These are phyloP conservation scores for Wallacemonas sp. DNA, from an alignment of 208 protist species.

Conservation along the genomic window DNA sequence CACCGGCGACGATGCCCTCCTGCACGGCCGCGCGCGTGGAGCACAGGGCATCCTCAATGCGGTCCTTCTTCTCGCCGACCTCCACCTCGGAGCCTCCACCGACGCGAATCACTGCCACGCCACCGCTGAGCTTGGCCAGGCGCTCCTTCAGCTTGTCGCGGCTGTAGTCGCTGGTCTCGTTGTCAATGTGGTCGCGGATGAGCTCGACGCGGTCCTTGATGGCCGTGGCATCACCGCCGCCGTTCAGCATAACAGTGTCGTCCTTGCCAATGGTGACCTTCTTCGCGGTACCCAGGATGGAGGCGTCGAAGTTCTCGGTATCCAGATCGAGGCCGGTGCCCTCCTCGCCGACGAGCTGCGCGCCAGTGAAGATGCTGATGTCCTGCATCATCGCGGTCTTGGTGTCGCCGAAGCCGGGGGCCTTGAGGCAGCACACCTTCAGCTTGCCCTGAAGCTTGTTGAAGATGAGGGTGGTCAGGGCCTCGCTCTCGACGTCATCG, in stretches of 20 bases:
- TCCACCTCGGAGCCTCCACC: constrained; percentile 99
- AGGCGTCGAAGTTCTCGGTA: constrained; percentile 67
- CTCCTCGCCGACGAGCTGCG: constrained; percentile 92
- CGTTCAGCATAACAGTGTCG: constrained; percentile 98
- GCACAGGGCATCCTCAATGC: constrained; percentile 98
- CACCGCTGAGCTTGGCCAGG: constrained; percentile 97
- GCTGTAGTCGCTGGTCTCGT: constrained; percentile 95
- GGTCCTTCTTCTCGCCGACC: constrained; percentile 99
- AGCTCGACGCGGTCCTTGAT: constrained; percentile 95
- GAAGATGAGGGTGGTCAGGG: constrained; percentile 90
- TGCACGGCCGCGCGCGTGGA: constrained; percentile 98
- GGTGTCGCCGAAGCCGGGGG: constrained; percentile 99
- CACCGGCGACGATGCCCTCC: constrained; percentile 99
- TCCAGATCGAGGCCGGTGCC: constrained; percentile 90
- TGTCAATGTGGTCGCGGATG: constrained; percentile 89
- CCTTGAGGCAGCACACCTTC: constrained; percentile 95
- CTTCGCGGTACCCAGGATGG: constrained; percentile 72
- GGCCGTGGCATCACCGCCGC: constrained; percentile 84
- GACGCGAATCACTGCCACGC: constrained; percentile 97
- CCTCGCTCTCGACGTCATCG: constrained; percentile 99
- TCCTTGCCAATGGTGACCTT: constrained; percentile 96
- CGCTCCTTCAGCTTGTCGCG: constrained; percentile 98
- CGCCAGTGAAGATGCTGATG: constrained; percentile 98
- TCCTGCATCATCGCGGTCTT: constrained; percentile 98
- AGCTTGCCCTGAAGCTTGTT: constrained; percentile 90